A percentile compares a stretch with the other conserved stretches of the same genome.
These are phyloP conservation scores for Cladophialophora carrionii DNA, from an alignment of 2,329 filamentous ascomycete genomes.

Conservation along the genomic window DNA sequence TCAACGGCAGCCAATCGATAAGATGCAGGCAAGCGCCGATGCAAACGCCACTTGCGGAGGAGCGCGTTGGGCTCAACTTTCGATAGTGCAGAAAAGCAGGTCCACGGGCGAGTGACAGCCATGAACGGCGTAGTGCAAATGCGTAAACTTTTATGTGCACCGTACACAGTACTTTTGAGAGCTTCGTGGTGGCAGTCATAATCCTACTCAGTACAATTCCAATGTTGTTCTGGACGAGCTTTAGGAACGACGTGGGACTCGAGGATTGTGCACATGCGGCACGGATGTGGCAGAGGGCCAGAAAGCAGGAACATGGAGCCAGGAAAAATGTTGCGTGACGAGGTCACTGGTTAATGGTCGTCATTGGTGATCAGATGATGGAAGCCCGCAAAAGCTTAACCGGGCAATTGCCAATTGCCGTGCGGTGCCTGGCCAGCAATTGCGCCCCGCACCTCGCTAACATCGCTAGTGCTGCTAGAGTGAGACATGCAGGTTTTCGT, in stretches of 20 bases:
- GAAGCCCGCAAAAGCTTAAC: not conserved
- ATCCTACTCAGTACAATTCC: not conserved
- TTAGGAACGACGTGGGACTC: not conserved
- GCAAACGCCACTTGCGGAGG: constrained; percentile 1
- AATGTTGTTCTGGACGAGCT: not conserved
- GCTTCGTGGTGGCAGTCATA: not conserved
- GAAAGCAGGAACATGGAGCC: constrained; percentile 7
- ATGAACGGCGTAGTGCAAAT: not conserved
- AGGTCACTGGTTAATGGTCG: not conserved
- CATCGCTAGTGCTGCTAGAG: not conserved
- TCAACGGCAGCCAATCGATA: not conserved
- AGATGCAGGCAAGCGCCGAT: not conserved
- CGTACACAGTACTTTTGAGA: not conserved
- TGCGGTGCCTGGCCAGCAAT: not conserved
- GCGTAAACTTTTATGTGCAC: not conserved
- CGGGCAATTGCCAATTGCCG: not conserved
- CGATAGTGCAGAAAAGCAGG: not conserved
- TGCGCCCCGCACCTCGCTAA: not conserved
- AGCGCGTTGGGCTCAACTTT: not conserved
- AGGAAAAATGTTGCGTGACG: not conserved
- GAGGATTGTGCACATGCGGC: not conserved
- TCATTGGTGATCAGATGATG: not conserved
- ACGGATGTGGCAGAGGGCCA: not conserved
- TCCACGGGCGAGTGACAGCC: not conserved
- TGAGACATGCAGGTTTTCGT: constrained; percentile 13